These are phyloP conservation scores for Sungouiella thailandica DNA, from an alignment of 805 yeast genomes.

Conservation along the genomic window DNA sequence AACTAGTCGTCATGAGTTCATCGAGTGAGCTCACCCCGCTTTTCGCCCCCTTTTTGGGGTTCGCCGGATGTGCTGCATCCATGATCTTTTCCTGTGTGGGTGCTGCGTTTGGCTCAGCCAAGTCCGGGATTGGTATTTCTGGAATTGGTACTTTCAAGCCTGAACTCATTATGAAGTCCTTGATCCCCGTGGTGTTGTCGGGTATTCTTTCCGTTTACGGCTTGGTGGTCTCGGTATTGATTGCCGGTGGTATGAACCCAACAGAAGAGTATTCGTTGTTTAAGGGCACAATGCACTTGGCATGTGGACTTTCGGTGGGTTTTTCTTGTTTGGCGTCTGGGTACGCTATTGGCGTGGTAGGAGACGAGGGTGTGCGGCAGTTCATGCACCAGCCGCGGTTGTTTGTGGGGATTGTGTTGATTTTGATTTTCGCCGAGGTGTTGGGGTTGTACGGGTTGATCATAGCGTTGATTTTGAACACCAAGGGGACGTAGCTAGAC, in stretches of 20 bases:
- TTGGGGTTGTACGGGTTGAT: slow-evolving; percentile 92
- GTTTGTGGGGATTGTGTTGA: slow-evolving; percentile 85
- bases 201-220: slow-evolving; percentile 98
- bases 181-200: slow-evolving; percentile 96
- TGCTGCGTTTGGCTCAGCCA: slow-evolving; percentile 98
- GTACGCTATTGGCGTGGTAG: slow-evolving; percentile 91
- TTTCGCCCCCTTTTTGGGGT: slow-evolving; percentile 96
- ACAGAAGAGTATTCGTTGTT: slow-evolving; percentile 75
- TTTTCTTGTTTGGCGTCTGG: slow-evolving; percentile 96
- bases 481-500: slow-evolving; percentile 58
- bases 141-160: slow-evolving; percentile 98
- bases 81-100: slow-evolving; percentile 93
- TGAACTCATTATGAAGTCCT: slow-evolving; percentile 89
- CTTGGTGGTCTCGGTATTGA: slow-evolving; percentile 89
- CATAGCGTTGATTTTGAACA: slow-evolving; percentile 86
- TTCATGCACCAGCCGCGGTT: slow-evolving; percentile 83
- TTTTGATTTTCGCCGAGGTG: slow-evolving; percentile 87
- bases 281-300: slow-evolving; percentile 97
- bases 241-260: slow-evolving; percentile 87
- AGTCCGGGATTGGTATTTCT: slow-evolving; percentile 95
- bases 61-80: slow-evolving; percentile 95
- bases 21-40: slow-evolving; percentile 69
- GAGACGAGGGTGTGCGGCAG: slow-evolving; percentile 89
- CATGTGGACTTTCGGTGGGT: slow-evolving; percentile 94
- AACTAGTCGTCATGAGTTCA: slow-evolving; percentile 24